Conservation (phyloP, 2,329 filamentous ascomycete genomes). For the Fusarium mexicanum region DNA sequence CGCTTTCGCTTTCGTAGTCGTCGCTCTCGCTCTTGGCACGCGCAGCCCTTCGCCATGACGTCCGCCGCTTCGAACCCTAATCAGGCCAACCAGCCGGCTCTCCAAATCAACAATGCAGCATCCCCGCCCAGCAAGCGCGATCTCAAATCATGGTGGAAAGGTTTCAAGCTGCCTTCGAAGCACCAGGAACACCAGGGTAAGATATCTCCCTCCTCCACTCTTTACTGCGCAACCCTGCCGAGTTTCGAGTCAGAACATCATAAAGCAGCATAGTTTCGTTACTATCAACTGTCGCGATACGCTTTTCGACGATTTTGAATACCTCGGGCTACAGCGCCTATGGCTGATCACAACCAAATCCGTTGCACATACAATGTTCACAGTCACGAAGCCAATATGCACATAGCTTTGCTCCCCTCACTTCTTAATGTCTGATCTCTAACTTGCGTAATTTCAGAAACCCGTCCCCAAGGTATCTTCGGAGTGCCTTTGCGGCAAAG, state of each 20-base stretch:
- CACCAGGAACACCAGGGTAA: slow-evolving; percentile 67
- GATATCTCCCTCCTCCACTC: slow-evolving; percentile 7
- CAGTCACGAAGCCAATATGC: not conserved
- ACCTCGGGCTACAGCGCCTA: not conserved
- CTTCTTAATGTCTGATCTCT: slow-evolving; percentile 16
- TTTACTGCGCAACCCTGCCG: slow-evolving; percentile 4
- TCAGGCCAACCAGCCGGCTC: slow-evolving; percentile 45
- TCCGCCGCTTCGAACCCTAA: slow-evolving; percentile 49
- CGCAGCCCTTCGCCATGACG: slow-evolving; percentile 46
- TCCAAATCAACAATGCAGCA: slow-evolving; percentile 54
- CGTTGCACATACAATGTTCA: not conserved
- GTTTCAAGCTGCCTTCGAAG: slow-evolving; percentile 79
- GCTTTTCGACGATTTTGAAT: not conserved
- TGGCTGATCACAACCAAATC: not conserved
- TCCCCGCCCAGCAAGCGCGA: slow-evolving; percentile 88
- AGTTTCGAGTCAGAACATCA: slow-evolving; percentile 2
- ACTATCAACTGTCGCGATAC: slow-evolving; percentile 3
- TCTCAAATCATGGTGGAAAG: slow-evolving; percentile 96
- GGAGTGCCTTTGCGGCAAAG: slow-evolving; percentile 92
- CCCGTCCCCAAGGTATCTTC: slow-evolving; percentile 80
- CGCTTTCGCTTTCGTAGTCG: not conserved
- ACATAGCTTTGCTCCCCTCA: not conserved
- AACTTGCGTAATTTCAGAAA: slow-evolving; percentile 50
- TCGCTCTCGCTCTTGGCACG: slow-evolving; percentile 16
- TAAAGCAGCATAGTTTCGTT: not conserved